These are phyloP conservation scores for Aspergillus amoenus DNA, from an alignment of 2,329 filamentous ascomycete species.

Conservation along the genomic window DNA sequence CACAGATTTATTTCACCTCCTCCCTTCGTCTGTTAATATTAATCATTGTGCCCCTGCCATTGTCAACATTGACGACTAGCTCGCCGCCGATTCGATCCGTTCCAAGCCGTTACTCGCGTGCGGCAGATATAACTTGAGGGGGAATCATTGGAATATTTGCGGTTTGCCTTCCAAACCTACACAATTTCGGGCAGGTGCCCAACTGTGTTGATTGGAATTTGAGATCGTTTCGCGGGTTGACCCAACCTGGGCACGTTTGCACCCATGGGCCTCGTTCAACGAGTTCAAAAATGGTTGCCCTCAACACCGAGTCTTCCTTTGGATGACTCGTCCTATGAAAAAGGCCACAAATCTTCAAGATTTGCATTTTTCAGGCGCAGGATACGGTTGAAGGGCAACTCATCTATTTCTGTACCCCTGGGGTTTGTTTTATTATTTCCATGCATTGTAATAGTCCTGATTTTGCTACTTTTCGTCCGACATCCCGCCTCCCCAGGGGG, in stretches of 20 bases:
- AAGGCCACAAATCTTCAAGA: slow-evolving; percentile 46
- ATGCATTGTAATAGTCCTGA: slow-evolving; percentile 84
- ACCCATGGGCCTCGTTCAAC: slow-evolving; percentile 55
- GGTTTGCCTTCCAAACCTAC: not conserved
- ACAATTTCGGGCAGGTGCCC: slow-evolving; percentile 3
- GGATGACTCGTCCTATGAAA: slow-evolving; percentile 47
- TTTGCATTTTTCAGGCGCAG: slow-evolving; percentile 83
- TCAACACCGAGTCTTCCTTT: slow-evolving; percentile 46
- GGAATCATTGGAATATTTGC: not conserved
- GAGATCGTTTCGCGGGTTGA: slow-evolving; percentile 13
- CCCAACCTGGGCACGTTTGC: slow-evolving; percentile 29
- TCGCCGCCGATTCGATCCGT: slow-evolving; percentile 4
- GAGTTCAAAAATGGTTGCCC: slow-evolving; percentile 53
- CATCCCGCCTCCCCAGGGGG: slow-evolving; percentile 80
- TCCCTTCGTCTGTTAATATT: slow-evolving; percentile 21
- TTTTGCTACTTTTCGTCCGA: slow-evolving; percentile 82
- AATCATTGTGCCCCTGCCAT: slow-evolving; percentile 5
- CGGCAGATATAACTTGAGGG: slow-evolving; percentile 9
- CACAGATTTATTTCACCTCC: slow-evolving; percentile 17
- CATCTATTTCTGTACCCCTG: slow-evolving; percentile 85
- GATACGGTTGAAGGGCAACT: slow-evolving; percentile 86
- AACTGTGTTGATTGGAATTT: slow-evolving; percentile 12
- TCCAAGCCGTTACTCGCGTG: slow-evolving; percentile 17
- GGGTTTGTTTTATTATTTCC: slow-evolving; percentile 93
- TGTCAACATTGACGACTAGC: slow-evolving; percentile 4